Evolutionary conservation across 2,329 filamentous ascomycete genomes (phyloP).

Genomic region (Pseudogymnoascus sp.): DNA sequence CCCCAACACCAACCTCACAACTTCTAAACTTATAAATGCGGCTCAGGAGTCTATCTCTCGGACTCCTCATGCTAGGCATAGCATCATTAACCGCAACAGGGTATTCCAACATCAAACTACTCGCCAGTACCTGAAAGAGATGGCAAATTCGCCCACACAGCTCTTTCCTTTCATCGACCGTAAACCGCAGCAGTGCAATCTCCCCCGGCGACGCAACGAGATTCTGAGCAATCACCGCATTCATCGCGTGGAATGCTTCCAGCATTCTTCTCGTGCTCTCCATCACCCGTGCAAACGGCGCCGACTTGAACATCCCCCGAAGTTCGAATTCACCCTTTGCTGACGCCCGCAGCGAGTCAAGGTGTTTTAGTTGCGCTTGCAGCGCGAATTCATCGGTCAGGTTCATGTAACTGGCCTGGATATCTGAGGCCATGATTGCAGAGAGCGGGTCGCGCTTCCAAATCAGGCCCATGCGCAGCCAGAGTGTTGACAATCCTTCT

Average conservation of each 20-base stretch:
- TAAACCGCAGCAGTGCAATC: constrained; percentile 71
- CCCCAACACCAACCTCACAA: constrained; percentile 32
- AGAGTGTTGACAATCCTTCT: constrained; percentile 81
- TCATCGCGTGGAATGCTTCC: constrained; percentile 94
- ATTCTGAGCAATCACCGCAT: constrained; percentile 79
- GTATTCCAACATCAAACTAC: constrained; percentile 89
- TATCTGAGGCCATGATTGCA: constrained; percentile 54
- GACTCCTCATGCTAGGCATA: constrained; percentile 72
- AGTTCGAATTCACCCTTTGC: constrained; percentile 86
- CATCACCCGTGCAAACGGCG: constrained; percentile 66
- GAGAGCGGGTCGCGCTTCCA: constrained; percentile 91
- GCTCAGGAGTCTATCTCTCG: constrained; percentile 73
- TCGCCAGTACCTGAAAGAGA: constrained; percentile 77
- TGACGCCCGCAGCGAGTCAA: constrained; percentile 65
- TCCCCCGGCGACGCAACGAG: constrained; percentile 70
- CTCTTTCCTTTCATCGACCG: constrained; percentile 67
- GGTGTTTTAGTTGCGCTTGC: constrained; percentile 61
- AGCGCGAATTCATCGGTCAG: constrained; percentile 82
- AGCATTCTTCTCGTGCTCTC: constrained; percentile 75
- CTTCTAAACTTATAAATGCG: constrained; percentile 84
- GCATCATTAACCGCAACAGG: constrained; percentile 69
- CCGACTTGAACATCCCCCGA: constrained; percentile 74
- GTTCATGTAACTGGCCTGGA: constrained; percentile 66
- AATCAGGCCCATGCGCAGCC: constrained; percentile 88
- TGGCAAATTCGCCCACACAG: constrained; percentile 88